Conservation (phyloP, 371 early-diverging fungal genomes). For the Zychaea mexicana region DNA sequence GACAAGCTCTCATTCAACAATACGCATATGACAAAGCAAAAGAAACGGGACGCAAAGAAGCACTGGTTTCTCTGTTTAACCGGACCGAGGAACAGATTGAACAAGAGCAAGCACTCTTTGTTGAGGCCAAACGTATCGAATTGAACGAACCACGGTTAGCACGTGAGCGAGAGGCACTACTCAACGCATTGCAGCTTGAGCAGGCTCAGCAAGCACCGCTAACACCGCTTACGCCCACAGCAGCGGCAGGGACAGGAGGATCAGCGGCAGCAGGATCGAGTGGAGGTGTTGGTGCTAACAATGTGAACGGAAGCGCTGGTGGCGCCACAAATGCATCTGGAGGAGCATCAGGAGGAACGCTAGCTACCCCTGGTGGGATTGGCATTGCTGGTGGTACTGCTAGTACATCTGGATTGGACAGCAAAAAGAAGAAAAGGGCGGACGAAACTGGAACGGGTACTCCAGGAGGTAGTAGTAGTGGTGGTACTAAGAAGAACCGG, state of each 20-base stretch:
- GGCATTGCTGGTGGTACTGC: constrained; percentile 46
- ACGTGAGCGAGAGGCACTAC: constrained; percentile 74
- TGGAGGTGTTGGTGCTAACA: too few species aligned
- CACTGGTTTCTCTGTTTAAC: constrained; percentile 67
- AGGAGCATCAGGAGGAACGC: background rate
- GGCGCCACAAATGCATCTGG: constrained; percentile 3
- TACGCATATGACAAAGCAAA: constrained; percentile 60
- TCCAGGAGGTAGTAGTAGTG: background rate
- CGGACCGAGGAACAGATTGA: constrained; percentile 81
- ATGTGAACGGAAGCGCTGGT: background rate
- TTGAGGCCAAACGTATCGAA: constrained; percentile 80
- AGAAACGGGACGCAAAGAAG: constrained; percentile 82
- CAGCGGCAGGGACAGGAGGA: background rate
- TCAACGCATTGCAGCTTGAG: constrained; percentile 60
- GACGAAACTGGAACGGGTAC: background rate
- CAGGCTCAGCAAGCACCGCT: constrained; percentile 51
- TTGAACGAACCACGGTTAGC: constrained; percentile 72
- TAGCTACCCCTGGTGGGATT: constrained; percentile 40
- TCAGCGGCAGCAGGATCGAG: background rate
- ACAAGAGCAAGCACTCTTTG: constrained; percentile 80
- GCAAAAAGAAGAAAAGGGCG: constrained; percentile 11
- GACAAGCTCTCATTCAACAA: constrained; percentile 38
- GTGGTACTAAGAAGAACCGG: constrained; percentile 33
- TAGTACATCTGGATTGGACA: constrained; percentile 7
- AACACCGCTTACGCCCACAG: constrained; percentile 45